These are phyloP conservation scores for Ogataea philodendri DNA, from an alignment of 805 yeast species.

Conservation along the genomic window DNA sequence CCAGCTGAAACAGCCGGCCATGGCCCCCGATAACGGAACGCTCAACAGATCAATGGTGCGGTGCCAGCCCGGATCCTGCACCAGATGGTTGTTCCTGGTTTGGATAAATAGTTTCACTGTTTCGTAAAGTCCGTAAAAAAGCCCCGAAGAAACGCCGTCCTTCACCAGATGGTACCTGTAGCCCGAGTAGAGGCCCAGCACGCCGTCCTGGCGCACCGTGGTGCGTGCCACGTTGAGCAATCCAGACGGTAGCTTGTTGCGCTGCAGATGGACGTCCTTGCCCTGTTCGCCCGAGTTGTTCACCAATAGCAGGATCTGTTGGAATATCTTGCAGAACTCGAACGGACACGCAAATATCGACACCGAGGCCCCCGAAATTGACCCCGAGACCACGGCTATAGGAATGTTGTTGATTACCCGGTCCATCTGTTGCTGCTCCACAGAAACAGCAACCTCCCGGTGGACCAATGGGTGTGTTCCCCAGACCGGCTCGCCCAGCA, in stretches of 20 bases:
- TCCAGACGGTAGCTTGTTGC: conserved; percentile 32
- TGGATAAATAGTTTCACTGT: conserved; percentile 51
- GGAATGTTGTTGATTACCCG: conserved; percentile 41
- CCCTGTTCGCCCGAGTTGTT: conserved; percentile 27
- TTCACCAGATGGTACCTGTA: conserved; percentile 63
- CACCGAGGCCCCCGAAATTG: conserved; percentile 62
- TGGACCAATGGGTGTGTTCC: conserved; percentile 14
- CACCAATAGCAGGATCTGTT: conserved; percentile 63
- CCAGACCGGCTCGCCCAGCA: conserved; percentile 13
- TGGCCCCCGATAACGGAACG: conserved; percentile 71
- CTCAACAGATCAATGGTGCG: conserved; percentile 39
- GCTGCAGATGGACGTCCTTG: conserved; percentile 9
- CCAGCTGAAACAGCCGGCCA: conserved; percentile 78
- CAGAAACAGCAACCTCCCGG: neutral
- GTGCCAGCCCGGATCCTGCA: conserved; percentile 15
- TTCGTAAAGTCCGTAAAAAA: conserved; percentile 76
- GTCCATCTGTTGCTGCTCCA: conserved; percentile 14
- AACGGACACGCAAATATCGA: conserved; percentile 76
- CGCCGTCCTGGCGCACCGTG: conserved; percentile 58
- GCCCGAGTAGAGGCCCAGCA: conserved; percentile 69
- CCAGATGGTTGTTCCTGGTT: conserved; percentile 31
- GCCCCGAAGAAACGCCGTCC: conserved; percentile 68
- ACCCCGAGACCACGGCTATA: conserved; percentile 54
- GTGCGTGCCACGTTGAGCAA: conserved; percentile 46
- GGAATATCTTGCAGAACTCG: conserved; percentile 77